Conservation (phyloP, 2,329 filamentous ascomycete species). For the Alternaria brassicicola region DNA sequence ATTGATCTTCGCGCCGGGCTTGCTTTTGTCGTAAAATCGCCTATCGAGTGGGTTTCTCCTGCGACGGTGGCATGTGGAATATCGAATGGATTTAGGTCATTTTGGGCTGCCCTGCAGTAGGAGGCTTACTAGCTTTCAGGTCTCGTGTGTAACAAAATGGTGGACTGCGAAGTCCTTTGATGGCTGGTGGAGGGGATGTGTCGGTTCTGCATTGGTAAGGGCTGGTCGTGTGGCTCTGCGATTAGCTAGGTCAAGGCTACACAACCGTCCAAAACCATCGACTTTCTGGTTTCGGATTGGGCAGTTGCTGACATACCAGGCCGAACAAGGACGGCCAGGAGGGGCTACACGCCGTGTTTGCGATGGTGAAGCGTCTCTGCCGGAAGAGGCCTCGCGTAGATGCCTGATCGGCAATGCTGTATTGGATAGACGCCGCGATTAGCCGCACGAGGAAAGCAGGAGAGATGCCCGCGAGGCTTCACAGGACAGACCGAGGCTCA, state of each 20-base stretch:
- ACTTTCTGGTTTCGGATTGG: neutral
- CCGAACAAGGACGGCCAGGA: slow-evolving; percentile 1
- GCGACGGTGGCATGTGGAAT: slow-evolving; percentile 6
- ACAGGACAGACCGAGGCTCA: neutral
- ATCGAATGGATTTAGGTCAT: neutral
- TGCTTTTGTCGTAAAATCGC: slow-evolving; percentile 10
- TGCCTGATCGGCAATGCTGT: slow-evolving; percentile 2
- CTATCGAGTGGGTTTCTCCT: neutral
- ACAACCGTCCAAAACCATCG: neutral
- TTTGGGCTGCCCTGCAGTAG: slow-evolving; percentile 10
- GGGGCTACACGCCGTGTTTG: slow-evolving; percentile 1
- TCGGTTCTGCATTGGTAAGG: neutral
- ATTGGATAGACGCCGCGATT: neutral
- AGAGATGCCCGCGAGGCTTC: neutral
- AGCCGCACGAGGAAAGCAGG: neutral
- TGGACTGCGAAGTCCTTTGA: neutral
- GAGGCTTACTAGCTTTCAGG: neutral
- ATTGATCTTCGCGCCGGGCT: neutral
- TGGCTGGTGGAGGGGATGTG: neutral
- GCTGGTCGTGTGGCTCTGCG: neutral
- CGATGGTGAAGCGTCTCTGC: neutral
- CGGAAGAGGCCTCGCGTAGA: neutral
- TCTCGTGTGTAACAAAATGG: neutral
- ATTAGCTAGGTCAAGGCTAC: slow-evolving; percentile 1
- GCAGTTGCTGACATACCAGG: neutral